Evolutionary conservation across 306 rosid species (phyloP).

Genomic region (Lablab purpureus): DNA sequence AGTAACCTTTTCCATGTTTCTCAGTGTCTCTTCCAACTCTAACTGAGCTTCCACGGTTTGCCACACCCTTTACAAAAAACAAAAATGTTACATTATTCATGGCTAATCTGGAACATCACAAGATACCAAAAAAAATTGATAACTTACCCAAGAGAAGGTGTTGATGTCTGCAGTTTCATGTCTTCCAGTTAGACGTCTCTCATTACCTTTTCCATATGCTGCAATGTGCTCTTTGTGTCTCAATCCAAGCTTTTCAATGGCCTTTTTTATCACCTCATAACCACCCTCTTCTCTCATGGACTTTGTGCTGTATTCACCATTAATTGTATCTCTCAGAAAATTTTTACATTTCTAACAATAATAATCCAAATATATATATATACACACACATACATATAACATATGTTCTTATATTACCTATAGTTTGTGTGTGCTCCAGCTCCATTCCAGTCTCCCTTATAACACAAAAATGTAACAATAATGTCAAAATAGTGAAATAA

Average conservation of each 20-base stretch:
- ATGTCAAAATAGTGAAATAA: conserved; percentile 22
- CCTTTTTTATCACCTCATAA: conserved; percentile 62
- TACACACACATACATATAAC: too few relatives aligned
- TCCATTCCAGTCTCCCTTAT: conserved; percentile 71
- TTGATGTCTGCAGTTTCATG: conserved; percentile 72
- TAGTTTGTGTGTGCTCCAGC: conserved; percentile 74
- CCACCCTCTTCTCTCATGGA: conserved; percentile 73
- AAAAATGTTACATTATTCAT: background rate
- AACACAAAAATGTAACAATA: background rate
- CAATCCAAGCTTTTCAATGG: conserved; percentile 61
- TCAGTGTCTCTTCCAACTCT: conserved; percentile 82
- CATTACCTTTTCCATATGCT: conserved; percentile 78
- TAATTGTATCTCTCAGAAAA: background rate
- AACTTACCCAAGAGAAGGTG: conserved; percentile 62
- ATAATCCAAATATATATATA: background rate
- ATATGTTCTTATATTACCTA: conserved; percentile 40
- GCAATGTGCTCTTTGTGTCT: conserved; percentile 76
- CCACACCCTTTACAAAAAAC: conserved; percentile 63
- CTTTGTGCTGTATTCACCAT: conserved; percentile 61
- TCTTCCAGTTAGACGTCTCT: conserved; percentile 72
- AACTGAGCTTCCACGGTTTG: conserved; percentile 69
- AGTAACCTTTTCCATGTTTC: conserved; percentile 68
- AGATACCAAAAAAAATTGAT: too few relatives aligned
- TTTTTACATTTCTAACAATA: background rate
- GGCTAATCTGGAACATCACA: too few relatives aligned